Evolutionary conservation across 441 rosid genomes (phyloP).

Genomic region (Brassica balearica): DNA sequence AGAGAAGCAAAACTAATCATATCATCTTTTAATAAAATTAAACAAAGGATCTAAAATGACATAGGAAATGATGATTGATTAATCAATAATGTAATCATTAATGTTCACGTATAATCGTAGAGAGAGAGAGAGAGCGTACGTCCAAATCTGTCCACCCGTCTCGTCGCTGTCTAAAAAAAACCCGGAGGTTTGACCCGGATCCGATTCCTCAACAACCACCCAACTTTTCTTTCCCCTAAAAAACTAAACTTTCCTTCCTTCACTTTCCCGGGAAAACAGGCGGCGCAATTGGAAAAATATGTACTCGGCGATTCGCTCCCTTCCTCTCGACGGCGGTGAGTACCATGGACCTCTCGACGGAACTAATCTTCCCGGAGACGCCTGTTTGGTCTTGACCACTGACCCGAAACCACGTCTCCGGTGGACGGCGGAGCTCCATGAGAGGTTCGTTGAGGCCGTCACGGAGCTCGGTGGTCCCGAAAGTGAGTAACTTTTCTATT

Average conservation of each 20-base stretch:
- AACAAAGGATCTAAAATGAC: neutral
- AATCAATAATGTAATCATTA: neutral
- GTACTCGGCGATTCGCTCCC: constrained; percentile 82
- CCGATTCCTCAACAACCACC: constrained; percentile 35
- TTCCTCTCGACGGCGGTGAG: constrained; percentile 70
- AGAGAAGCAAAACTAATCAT: no score
- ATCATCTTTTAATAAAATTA: no score
- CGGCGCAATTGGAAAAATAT: constrained; percentile 42
- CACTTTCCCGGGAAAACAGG: constrained; percentile 35
- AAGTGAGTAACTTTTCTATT: constrained; percentile 53
- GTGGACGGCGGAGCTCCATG: constrained; percentile 96
- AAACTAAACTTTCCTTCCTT: constrained; percentile 7
- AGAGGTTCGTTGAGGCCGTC: constrained; percentile 90
- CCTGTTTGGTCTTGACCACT: constrained; percentile 86
- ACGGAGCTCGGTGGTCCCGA: constrained; percentile 97
- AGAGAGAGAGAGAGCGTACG: constrained; percentile 29
- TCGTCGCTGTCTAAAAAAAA: constrained; percentile 32
- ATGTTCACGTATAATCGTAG: neutral
- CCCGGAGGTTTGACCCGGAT: constrained; percentile 43
- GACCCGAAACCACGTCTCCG: constrained; percentile 99
- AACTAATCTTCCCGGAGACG: constrained; percentile 75
- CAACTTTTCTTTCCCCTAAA: neutral
- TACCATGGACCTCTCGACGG: constrained; percentile 72
- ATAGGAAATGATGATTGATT: neutral
- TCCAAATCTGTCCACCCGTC: constrained; percentile 42